Evolutionary conservation across 169 alveolate genomes (phyloP), one percentile per base, ranked within the genome.

Genomic region (Eimeria necatrix): DNA sequence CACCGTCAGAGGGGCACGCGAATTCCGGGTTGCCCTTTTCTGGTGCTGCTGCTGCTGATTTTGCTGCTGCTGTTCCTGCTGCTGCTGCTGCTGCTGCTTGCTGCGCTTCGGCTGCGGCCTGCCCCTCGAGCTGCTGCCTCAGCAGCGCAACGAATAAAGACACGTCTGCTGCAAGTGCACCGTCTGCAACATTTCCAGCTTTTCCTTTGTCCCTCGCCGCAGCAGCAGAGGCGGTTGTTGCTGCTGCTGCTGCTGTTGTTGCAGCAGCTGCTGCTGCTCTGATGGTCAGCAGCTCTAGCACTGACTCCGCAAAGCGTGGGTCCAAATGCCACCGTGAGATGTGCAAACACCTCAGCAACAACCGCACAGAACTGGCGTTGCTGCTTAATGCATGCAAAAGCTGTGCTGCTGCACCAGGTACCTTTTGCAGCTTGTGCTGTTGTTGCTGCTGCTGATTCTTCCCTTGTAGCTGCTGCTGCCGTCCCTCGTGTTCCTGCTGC

Each of bases 171-270:
- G 49, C 85, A 12, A 41, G 78, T 68, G 5, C 78, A 24, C 14
- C 78, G 26, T 3, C 78, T 10, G 41, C 49, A 68, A n/a, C 49
- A 68, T 32, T n/a, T 48, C 78, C 78, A 68, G 51, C 26, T 24
- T 68, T n/a, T 24, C 41, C 48, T 68, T 9, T 68, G 14, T 68
- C 51, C 78, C 48, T 22, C 78, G 3, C 78, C 48, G 48, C 26
- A 68, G 14, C 48, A 7, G 78, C 4, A 12, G 78, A n/a, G 10
- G 78, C 85, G 4, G 85, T 6, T 26, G 85, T 48, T 41, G 85
- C 59, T 74, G 85, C 85, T 74, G 85, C 85, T 68, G 24, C 14
- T 68, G 64, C 76, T 64, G 85, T 53, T 74, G 85, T 53, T 74
- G 85, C 85, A 24, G 24, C 1, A 24, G 64, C 76, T 64, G 76